These are phyloP conservation scores for Paracorniculantispora psalliotae DNA, from an alignment of 2,329 filamentous ascomycete species.

Conservation along the genomic window DNA sequence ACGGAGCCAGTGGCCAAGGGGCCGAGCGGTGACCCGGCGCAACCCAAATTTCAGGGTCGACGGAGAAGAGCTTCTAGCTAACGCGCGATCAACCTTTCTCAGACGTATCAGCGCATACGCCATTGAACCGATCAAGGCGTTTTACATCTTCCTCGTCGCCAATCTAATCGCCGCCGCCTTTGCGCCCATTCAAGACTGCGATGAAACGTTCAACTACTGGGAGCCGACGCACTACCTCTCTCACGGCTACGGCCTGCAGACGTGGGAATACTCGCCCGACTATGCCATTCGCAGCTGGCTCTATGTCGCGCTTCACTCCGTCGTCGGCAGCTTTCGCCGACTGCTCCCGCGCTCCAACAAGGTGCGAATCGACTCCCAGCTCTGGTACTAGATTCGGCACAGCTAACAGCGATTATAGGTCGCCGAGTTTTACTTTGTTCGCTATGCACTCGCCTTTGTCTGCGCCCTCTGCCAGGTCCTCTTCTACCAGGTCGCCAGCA, in stretches of 20 bases:
- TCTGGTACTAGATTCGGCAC: not conserved
- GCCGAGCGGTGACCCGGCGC: not conserved
- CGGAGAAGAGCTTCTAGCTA: not conserved
- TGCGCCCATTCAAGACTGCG: slow-evolving; percentile 93
- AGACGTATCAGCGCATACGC: slow-evolving; percentile 53
- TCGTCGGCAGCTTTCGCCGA: slow-evolving; percentile 61
- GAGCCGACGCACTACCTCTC: slow-evolving; percentile 92
- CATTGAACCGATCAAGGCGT: slow-evolving; percentile 68
- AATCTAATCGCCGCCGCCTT: slow-evolving; percentile 73
- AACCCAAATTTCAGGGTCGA: not conserved
- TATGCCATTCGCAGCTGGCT: slow-evolving; percentile 95
- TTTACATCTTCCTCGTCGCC: slow-evolving; percentile 72
- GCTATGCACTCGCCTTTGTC: slow-evolving; percentile 65
- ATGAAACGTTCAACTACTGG: slow-evolving; percentile 99
- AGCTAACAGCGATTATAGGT: slow-evolving; percentile 33
- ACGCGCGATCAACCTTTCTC: slow-evolving; percentile 1
- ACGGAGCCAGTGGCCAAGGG: not conserved
- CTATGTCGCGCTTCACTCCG: slow-evolving; percentile 76
- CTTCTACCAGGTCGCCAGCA: slow-evolving; percentile 72
- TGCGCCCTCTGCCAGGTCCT: slow-evolving; percentile 81
- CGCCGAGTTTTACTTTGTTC: slow-evolving; percentile 82
- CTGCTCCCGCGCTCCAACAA: slow-evolving; percentile 59
- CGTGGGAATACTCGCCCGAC: slow-evolving; percentile 96
- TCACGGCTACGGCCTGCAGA: slow-evolving; percentile 90
- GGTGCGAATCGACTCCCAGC: slow-evolving; percentile 27